Percentiles rank a stretch among this genome's conserved stretches.
Evolutionary conservation across 352 stramenopile genomes (phyloP).

Genomic region (Globisporangium takayamanum): DNA sequence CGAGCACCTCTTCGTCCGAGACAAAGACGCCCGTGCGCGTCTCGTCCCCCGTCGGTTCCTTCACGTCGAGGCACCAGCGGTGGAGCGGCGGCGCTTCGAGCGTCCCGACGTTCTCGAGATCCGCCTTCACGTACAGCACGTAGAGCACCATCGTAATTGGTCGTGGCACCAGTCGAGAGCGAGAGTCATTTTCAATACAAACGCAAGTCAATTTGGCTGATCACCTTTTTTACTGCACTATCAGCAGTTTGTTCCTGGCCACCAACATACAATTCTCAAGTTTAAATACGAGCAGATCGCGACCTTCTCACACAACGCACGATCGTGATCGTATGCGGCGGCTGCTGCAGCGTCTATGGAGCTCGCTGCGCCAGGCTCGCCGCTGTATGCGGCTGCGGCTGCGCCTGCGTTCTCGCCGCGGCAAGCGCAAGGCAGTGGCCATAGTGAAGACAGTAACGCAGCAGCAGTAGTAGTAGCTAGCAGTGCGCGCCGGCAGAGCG

Average conservation of each 20-base stretch:
- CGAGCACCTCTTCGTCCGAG: slow-evolving; percentile 69
- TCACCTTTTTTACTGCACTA: background rate
- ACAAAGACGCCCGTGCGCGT: slow-evolving; percentile 72
- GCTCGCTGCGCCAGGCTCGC: too few relatives aligned
- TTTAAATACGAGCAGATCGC: background rate
- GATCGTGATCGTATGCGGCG: too few relatives aligned
- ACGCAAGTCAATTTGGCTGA: background rate
- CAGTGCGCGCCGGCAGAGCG: background rate
- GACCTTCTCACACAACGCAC: background rate
- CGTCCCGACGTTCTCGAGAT: slow-evolving; percentile 82
- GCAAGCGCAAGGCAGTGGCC: background rate
- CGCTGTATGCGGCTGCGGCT: too few relatives aligned
- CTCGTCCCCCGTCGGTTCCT: slow-evolving; percentile 74
- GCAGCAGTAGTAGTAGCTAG: slow-evolving; percentile 3
- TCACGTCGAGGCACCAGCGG: slow-evolving; percentile 82
- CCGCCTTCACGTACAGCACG: slow-evolving; percentile 84
- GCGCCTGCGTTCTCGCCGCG: too few relatives aligned
- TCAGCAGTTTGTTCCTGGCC: too few relatives aligned
- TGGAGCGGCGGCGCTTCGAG: slow-evolving; percentile 58
- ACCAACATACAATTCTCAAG: too few relatives aligned
- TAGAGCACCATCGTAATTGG: slow-evolving; percentile 65
- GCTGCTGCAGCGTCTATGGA: too few relatives aligned
- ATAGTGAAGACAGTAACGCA: slow-evolving; percentile 6
- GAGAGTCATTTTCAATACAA: background rate
- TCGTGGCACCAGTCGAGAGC: background rate